Conservation (phyloP, 2,329 filamentous ascomycete species). For the Ceratocystis ficicola region DNA sequence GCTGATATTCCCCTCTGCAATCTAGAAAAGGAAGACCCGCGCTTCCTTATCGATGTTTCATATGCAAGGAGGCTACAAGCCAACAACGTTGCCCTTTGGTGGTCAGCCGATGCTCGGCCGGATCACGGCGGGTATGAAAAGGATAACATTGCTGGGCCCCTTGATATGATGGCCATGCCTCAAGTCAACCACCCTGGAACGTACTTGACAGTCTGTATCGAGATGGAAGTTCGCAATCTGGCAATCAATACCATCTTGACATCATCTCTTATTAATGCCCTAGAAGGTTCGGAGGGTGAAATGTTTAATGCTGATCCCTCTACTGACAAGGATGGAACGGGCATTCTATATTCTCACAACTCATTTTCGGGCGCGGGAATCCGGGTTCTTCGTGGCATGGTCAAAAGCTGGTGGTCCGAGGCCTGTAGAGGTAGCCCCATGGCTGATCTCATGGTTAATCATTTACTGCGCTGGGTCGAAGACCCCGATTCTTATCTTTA, state of each 20-base stretch:
- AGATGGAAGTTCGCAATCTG: conserved; percentile 84
- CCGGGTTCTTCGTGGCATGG: conserved; percentile 88
- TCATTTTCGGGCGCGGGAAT: conserved; percentile 90
- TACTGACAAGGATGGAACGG: conserved; percentile 34
- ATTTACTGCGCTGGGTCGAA: conserved; percentile 94
- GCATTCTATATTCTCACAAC: conserved; percentile 33
- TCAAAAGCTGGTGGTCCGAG: conserved; percentile 96
- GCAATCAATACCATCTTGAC: conserved; percentile 97
- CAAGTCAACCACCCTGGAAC: conserved; percentile 86
- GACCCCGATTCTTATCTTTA: conserved; percentile 89
- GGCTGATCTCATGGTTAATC: conserved; percentile 95
- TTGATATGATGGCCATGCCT: conserved; percentile 85
- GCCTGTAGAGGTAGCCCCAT: conserved; percentile 81
- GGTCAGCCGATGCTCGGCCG: conserved; percentile 74
- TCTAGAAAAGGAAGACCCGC: conserved; percentile 82
- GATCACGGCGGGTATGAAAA: conserved; percentile 94
- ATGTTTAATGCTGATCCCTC: conserved; percentile 68
- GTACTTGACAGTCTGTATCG: conserved; percentile 91
- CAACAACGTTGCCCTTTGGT: conserved; percentile 93
- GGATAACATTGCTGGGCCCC: conserved; percentile 70
- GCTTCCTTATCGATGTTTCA: conserved; percentile 88
- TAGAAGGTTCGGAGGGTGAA: conserved; percentile 78
- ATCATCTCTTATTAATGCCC: conserved; percentile 89
- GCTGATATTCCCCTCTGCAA: conserved; percentile 94
- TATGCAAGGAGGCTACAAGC: conserved; percentile 83